These are phyloP conservation scores for Lentinula boryana DNA, from an alignment of 768 basidiomycete species.

Conservation along the genomic window DNA sequence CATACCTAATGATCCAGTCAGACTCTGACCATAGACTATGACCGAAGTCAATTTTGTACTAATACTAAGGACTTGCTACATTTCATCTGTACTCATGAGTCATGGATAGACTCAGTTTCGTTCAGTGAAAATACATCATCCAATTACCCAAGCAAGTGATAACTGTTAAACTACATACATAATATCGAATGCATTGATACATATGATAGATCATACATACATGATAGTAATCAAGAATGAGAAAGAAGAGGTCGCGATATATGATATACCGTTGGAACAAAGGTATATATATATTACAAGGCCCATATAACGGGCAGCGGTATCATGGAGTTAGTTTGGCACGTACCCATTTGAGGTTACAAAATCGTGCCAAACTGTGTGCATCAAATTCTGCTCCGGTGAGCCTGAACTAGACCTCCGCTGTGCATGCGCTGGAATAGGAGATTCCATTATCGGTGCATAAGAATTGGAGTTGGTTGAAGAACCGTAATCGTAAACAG, in stretches of 20 bases:
- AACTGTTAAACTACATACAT: background rate
- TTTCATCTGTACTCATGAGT: no score
- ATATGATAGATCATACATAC: background rate
- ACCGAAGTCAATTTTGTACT: no score
- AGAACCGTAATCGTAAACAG: conserved; percentile 66
- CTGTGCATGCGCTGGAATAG: conserved; percentile 28
- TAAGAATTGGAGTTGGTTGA: conserved; percentile 23
- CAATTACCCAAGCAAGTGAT: background rate
- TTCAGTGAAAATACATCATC: background rate
- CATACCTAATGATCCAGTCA: no score
- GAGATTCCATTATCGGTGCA: conserved; percentile 33
- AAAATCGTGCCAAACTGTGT: conserved; percentile 61
- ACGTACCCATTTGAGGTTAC: conserved; percentile 31
- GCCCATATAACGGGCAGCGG: background rate
- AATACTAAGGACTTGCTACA: no score
- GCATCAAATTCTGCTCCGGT: conserved; percentile 53
- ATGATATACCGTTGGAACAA: background rate
- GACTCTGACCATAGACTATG: no score
- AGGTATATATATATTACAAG: no score
- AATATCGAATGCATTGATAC: background rate
- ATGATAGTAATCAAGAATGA: background rate
- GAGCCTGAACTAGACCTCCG: conserved; percentile 41
- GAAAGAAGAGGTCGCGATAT: background rate
- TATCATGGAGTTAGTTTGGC: background rate
- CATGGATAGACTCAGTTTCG: no score